These are phyloP conservation scores for Rhizopogon salebrosus DNA, from an alignment of 768 basidiomycete species.

Conservation along the genomic window DNA sequence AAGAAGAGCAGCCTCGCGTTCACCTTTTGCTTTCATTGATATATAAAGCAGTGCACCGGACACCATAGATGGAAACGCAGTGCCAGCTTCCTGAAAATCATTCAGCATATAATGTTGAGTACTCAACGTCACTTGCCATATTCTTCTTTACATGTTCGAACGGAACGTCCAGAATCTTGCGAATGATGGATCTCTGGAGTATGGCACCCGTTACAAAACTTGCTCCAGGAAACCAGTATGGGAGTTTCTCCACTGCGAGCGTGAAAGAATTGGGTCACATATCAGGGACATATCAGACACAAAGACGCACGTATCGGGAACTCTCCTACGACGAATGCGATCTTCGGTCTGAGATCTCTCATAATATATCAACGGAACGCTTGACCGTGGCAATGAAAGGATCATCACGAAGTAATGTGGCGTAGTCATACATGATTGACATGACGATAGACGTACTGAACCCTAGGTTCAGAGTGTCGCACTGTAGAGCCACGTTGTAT, in stretches of 20 bases:
- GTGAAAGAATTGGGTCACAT: background rate
- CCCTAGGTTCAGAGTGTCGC: conserved; percentile 4
- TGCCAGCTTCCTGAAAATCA: conserved; percentile 11
- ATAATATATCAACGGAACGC: conserved; percentile 4
- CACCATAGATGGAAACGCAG: conserved; percentile 19
- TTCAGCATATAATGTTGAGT: background rate
- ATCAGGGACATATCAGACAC: background rate
- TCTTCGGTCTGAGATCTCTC: conserved; percentile 13
- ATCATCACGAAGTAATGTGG: conserved; percentile 11
- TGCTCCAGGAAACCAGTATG: conserved; percentile 20
- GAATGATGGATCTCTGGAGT: conserved; percentile 4
- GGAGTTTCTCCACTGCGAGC: conserved; percentile 13
- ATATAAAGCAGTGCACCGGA: conserved; percentile 14
- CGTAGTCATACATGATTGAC: conserved; percentile 22
- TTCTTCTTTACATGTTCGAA: conserved; percentile 19
- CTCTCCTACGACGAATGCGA: conserved; percentile 9
- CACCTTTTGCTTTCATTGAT: background rate
- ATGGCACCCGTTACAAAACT: conserved; percentile 11
- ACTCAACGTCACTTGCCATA: conserved; percentile 12
- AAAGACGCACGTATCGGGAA: conserved; percentile 16
- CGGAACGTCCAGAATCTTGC: conserved; percentile 13
- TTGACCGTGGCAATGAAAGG: conserved; percentile 15
- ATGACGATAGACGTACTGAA: conserved; percentile 17
- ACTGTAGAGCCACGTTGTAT: background rate
- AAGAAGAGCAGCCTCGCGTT: conserved; percentile 8